Conservation (phyloP, 352 stramenopile genomes). For the Thraustochytrium sp. region DNA sequence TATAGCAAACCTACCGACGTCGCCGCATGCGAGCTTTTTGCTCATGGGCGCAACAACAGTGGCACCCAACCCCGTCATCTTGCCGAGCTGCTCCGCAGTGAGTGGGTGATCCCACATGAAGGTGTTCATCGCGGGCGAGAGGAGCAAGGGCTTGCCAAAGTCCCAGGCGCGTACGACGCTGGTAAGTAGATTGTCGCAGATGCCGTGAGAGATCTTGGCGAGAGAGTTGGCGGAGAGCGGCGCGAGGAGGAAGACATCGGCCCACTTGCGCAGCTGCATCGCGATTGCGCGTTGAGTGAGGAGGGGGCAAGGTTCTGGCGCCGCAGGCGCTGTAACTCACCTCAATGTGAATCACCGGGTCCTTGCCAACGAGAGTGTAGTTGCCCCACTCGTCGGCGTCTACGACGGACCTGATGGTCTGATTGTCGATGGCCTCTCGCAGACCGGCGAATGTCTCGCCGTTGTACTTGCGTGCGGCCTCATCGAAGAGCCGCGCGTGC, state of each 20-base stretch:
- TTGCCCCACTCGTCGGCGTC: slow-evolving; percentile 76
- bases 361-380: slow-evolving; percentile 65
- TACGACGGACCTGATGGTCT: slow-evolving; percentile 59
- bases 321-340: slow-evolving; percentile 50
- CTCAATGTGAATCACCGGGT: slow-evolving; percentile 77
- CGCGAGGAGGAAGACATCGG: slow-evolving; percentile 77
- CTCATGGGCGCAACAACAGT: slow-evolving; percentile 66
- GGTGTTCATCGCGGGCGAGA: slow-evolving; percentile 94
- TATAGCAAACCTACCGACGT: slow-evolving; percentile 68
- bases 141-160: slow-evolving; percentile 80
- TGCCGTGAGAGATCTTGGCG: slow-evolving; percentile 78
- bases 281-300: background rate
- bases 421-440: slow-evolving; percentile 55
- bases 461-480: background rate
- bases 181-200: slow-evolving; percentile 91
- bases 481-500: background rate
- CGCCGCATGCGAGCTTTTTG: slow-evolving; percentile 88
- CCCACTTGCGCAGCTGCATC: slow-evolving; percentile 83
- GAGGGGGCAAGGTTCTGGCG: background rate
- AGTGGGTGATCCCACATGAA: slow-evolving; percentile 93
- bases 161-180: slow-evolving; percentile 86
- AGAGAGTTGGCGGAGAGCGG: slow-evolving; percentile 82
- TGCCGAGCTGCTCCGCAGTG: slow-evolving; percentile 67
- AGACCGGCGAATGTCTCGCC: background rate
- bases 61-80: slow-evolving; percentile 62